Conservation (phyloP, 805 yeast genomes). For the Priceomyces carsonii region DNA sequence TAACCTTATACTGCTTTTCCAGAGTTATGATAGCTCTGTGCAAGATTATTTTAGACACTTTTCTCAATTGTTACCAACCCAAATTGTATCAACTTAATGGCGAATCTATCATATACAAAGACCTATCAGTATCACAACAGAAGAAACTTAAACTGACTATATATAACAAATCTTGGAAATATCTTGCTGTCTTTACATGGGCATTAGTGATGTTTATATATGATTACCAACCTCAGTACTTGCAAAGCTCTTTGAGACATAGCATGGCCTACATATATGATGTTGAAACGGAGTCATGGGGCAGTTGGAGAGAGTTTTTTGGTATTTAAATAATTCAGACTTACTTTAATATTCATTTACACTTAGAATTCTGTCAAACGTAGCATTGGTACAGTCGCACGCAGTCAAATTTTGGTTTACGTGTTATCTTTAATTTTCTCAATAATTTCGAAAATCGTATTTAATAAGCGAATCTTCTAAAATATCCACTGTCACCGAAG, state of each 20-base stretch:
- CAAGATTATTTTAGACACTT: constrained; percentile 46
- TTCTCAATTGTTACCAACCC: constrained; percentile 39
- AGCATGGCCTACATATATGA: constrained; percentile 75
- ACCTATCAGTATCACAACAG: constrained; percentile 34
- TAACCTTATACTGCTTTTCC: constrained; percentile 71
- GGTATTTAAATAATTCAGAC: constrained; percentile 24
- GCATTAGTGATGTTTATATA: constrained; percentile 72
- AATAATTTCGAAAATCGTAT: no score
- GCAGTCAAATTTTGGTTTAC: no score
- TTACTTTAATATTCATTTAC: no score
- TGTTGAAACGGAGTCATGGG: constrained; percentile 53
- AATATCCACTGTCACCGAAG: no score
- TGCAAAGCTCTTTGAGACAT: constrained; percentile 65
- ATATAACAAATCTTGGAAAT: constrained; percentile 50
- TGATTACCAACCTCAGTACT: constrained; percentile 57
- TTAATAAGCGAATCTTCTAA: no score
- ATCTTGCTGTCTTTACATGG: constrained; percentile 68
- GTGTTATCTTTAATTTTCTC: no score
- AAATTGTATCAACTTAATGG: constrained; percentile 15
- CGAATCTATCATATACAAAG: constrained; percentile 19
- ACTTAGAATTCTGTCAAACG: no score
- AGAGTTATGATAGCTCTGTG: constrained; percentile 66
- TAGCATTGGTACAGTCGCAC: no score
- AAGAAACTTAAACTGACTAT: constrained; percentile 26
- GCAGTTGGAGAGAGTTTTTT: constrained; percentile 44